A percentile compares a stretch with the other conserved stretches of the same genome.
phyloP scores from a whole-genome alignment of 2,329 filamentous ascomycete genomes.

The Epichloe scottii region DNA sequence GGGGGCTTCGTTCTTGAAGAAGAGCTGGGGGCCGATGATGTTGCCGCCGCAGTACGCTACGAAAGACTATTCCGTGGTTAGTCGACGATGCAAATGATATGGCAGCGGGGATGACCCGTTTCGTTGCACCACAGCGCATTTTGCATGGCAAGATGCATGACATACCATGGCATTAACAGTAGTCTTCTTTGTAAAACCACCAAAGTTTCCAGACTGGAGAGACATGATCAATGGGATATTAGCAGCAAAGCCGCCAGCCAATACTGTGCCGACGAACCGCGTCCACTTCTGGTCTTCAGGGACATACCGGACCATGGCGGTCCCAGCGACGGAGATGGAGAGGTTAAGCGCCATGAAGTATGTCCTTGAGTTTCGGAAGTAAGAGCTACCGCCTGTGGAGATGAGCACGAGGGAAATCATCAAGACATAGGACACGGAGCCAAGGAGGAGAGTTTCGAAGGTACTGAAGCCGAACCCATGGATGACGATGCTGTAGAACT shows the following conservation, averaged over 20 bases:
- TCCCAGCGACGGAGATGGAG: conserved; percentile 11
- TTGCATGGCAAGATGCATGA: background rate
- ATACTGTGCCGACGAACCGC: conserved; percentile 15
- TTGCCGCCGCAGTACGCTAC: conserved; percentile 49
- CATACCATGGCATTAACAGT: conserved; percentile 41
- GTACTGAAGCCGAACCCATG: conserved; percentile 13
- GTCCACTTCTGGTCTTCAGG: conserved; percentile 10
- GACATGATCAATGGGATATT: conserved; percentile 34
- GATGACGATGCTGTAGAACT: conserved; percentile 17
- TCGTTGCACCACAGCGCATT: too few species aligned
- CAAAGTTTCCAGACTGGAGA: conserved; percentile 45
- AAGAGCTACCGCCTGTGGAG: conserved; percentile 11
- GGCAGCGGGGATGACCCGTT: too few species aligned
- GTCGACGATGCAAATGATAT: background rate
- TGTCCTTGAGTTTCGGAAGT: conserved; percentile 13
- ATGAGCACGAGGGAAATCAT: conserved; percentile 14
- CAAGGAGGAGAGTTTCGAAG: conserved; percentile 12
- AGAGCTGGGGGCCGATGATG: conserved; percentile 47
- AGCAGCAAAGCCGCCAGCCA: conserved; percentile 45
- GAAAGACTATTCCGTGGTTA: conserved; percentile 26
- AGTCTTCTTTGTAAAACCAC: conserved; percentile 51
- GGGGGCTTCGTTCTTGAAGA: conserved; percentile 43
- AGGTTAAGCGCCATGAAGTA: conserved; percentile 15
- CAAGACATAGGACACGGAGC: conserved; percentile 10
- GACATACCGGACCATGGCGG: conserved; percentile 13